Conservation (phyloP, 1,139 yeast species). For the Pichia sp. region DNA sequence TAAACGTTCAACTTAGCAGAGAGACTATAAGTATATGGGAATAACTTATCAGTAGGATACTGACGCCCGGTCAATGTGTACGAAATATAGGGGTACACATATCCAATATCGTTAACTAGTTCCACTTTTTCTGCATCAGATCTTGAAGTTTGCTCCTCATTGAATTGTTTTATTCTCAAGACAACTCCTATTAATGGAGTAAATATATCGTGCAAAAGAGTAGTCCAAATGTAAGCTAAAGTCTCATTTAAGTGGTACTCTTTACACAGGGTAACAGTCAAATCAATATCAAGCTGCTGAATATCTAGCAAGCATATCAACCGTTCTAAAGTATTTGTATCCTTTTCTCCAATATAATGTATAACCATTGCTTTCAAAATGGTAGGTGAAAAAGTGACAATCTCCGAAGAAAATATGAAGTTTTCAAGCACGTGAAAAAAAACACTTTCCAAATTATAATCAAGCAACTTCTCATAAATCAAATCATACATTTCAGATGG, state of each 20-base stretch:
- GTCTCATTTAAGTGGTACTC: constrained; percentile 54
- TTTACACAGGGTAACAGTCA: constrained; percentile 57
- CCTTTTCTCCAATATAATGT: constrained; percentile 38
- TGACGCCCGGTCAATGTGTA: constrained; percentile 71
- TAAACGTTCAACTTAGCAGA: constrained; percentile 48
- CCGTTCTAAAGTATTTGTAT: constrained; percentile 54
- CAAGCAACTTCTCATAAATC: constrained; percentile 45
- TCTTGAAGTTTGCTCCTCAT: constrained; percentile 3
- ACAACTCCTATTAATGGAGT: constrained; percentile 64
- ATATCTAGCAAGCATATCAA: constrained; percentile 64
- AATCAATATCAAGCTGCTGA: constrained; percentile 65
- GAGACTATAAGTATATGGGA: constrained; percentile 32
- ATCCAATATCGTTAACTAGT: constrained; percentile 26
- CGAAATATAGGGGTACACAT: constrained; percentile 59
- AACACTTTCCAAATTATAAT: constrained; percentile 28
- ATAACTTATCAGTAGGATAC: constrained; percentile 62
- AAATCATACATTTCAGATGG: constrained; percentile 45
- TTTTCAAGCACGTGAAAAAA: constrained; percentile 52
- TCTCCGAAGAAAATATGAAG: constrained; percentile 44
- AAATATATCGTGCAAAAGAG: constrained; percentile 57
- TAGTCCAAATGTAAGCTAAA: constrained; percentile 63
- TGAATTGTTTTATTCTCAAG: constrained; percentile 33
- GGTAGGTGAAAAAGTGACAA: constrained; percentile 53
- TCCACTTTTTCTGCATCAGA: constrained; percentile 7
- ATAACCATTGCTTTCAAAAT: constrained; percentile 58